These are phyloP conservation scores for Chaetomium strumarium DNA, from an alignment of 2,329 filamentous ascomycete species.

Conservation along the genomic window DNA sequence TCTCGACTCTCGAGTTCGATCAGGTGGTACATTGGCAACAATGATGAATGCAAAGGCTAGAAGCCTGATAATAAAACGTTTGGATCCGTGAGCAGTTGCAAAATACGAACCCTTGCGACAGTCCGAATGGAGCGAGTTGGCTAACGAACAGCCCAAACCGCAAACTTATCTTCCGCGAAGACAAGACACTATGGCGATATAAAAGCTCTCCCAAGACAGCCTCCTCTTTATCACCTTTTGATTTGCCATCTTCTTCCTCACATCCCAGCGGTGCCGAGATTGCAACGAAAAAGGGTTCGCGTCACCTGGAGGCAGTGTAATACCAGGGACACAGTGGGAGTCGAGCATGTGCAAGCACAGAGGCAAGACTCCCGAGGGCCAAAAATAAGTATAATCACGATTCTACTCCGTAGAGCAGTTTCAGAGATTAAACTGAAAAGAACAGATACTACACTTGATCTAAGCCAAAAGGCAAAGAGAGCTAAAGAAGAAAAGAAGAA, in stretches of 20 bases:
- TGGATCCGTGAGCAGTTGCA: not conserved
- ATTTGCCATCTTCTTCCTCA: slow-evolving; percentile 10
- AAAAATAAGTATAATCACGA: slow-evolving; percentile 25
- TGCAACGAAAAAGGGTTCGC: slow-evolving; percentile 22
- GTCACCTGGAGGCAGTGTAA: slow-evolving; percentile 22
- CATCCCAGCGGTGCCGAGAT: slow-evolving; percentile 17
- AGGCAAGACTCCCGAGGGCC: slow-evolving; percentile 15
- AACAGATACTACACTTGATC: slow-evolving; percentile 26
- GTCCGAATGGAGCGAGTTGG: too few species aligned
- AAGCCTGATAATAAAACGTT: too few species aligned
- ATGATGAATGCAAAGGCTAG: not conserved
- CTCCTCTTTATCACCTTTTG: too few species aligned
- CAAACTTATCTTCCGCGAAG: too few species aligned
- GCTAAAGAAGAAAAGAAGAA: slow-evolving; percentile 21
- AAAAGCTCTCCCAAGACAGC: too few species aligned
- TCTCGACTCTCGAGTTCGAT: not conserved
- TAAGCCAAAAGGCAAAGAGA: slow-evolving; percentile 25
- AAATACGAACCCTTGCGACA: too few species aligned
- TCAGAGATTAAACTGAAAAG: slow-evolving; percentile 26
- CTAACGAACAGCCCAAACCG: too few species aligned
- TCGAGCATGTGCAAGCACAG: slow-evolving; percentile 20
- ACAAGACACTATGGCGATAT: too few species aligned
- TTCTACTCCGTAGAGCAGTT: slow-evolving; percentile 24
- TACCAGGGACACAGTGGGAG: slow-evolving; percentile 20
- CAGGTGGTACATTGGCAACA: not conserved